Base-by-base conservation (phyloP, 768 basidiomycete genomes). In the Paxillus rubicundulus region DNA sequence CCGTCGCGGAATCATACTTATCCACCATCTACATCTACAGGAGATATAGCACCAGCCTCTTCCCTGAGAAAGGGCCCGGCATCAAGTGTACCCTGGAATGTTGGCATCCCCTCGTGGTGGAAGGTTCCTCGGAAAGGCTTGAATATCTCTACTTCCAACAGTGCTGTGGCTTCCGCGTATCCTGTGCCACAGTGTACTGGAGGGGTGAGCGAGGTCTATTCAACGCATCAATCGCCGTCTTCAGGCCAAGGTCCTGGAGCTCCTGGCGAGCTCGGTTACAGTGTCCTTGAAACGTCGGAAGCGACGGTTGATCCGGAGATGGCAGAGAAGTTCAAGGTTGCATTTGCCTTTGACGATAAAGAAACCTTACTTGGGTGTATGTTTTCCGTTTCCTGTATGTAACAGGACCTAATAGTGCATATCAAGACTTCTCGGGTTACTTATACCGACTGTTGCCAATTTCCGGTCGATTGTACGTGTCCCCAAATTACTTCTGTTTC, bases 401-500 rank as follows among this genome's bases (percentile, higher is more conserved):
- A 45, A 45, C 45, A 45, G 43, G 43, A 16, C 34, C 33, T 58
- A 28, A 67, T 50, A n/a, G 18, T 2, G 34, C 18, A 17, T n/a
- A 30, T 27, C n/a, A 53, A 98, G 96, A 91, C 62, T 92, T 96
- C 66, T 83, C 91, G 38, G 93, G 93, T 9, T 97, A 92, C 68
- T 76, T 98, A 39, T 92, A 85, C 70, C 80, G 96, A 50, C 77
- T 96, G 21, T 69, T 99, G n/a, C 96, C 97, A 0, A 80, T 96
- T 12, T 88, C 79, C 54, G 96, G 96, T 7, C 81, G 87, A 47
- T 79, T 98, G 27, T 98, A 89, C 64, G 81, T 98, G 55, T 96
- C 96, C n/a, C 85, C 82, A 10, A 92, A 90, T 68, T 87, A 83
- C 68, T 88, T 98, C 69, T 97, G 93, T 72, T 99, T 98, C 81